phyloP scores from a whole-genome alignment of 345 rosid species.

The Citrus australasica region DNA sequence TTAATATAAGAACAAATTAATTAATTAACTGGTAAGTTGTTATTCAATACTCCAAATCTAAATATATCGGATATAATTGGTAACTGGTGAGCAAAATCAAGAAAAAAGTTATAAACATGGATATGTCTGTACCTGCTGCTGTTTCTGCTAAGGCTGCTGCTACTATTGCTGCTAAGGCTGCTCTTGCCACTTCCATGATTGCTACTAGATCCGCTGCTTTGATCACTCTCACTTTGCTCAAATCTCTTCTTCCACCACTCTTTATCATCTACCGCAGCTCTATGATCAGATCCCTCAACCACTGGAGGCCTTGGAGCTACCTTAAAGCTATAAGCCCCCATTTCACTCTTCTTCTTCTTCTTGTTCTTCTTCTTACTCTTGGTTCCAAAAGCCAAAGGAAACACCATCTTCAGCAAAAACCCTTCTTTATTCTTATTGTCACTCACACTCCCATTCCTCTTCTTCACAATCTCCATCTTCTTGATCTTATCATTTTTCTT shows the following conservation, averaged over 20 bases:
- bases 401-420: conserved; percentile 67
- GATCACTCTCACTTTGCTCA: conserved; percentile 34
- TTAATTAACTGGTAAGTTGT: no score
- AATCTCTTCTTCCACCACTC: conserved; percentile 71
- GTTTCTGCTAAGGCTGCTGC: conserved; percentile 35
- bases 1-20: background rate
- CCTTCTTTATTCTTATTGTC: conserved; percentile 34
- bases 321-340: conserved; percentile 10
- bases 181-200: conserved; percentile 44
- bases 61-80: no score
- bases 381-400: conserved; percentile 50
- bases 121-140: conserved; percentile 32
- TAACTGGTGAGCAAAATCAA: background rate
- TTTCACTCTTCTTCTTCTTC: conserved; percentile 26
- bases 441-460: conserved; percentile 36
- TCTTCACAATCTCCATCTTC: conserved; percentile 21
- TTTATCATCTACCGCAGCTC: conserved; percentile 27
- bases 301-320: conserved; percentile 49
- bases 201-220: conserved; percentile 28
- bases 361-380: conserved; percentile 22
- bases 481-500: conserved; percentile 21
- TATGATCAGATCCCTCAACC: conserved; percentile 32
- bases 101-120: background rate
- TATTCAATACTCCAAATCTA: no score
- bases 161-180: conserved; percentile 41